These are phyloP conservation scores for Penicillium sp. DNA, from an alignment of 2,329 filamentous ascomycete species.

Conservation along the genomic window DNA sequence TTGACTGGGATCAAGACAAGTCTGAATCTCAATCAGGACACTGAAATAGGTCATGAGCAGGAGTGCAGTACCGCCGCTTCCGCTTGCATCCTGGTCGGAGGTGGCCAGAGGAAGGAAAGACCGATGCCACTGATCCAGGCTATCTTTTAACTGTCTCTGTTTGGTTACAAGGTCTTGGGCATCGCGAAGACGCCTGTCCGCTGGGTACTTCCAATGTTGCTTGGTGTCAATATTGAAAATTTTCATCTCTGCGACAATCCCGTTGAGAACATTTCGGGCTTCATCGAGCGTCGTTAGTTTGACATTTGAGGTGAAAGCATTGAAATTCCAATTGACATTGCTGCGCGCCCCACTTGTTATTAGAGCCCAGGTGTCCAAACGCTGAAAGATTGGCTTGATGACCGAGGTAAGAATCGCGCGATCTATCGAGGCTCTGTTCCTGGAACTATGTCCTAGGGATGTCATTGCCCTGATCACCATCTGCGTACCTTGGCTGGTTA, in stretches of 20 bases:
- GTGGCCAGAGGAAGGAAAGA: neutral
- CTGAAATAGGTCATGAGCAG: conserved; percentile 18
- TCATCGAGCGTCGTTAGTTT: conserved; percentile 8
- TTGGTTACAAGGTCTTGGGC: neutral
- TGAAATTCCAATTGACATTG: neutral
- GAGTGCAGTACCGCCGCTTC: neutral
- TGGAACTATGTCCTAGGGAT: neutral
- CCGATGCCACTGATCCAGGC: conserved; percentile 7
- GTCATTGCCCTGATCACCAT: conserved; percentile 6
- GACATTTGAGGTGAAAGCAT: neutral
- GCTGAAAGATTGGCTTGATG: conserved; percentile 15
- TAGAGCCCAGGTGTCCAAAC: conserved; percentile 11
- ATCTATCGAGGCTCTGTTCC: neutral
- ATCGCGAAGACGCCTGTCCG: neutral
- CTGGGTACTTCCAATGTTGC: conserved; percentile 1
- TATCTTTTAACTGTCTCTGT: conserved; percentile 1
- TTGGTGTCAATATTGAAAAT: conserved; percentile 12
- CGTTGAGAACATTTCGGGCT: conserved; percentile 14
- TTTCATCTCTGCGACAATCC: conserved; percentile 18
- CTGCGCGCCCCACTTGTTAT: conserved; percentile 1
- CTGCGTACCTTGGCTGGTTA: conserved; percentile 13
- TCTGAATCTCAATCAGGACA: conserved; percentile 17
- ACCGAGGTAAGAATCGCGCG: neutral
- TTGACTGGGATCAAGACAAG: conserved; percentile 12
- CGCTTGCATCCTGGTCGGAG: neutral